Evolutionary conservation across 179 eudicot species (phyloP).

Genomic region (Spinacia oleracea): DNA sequence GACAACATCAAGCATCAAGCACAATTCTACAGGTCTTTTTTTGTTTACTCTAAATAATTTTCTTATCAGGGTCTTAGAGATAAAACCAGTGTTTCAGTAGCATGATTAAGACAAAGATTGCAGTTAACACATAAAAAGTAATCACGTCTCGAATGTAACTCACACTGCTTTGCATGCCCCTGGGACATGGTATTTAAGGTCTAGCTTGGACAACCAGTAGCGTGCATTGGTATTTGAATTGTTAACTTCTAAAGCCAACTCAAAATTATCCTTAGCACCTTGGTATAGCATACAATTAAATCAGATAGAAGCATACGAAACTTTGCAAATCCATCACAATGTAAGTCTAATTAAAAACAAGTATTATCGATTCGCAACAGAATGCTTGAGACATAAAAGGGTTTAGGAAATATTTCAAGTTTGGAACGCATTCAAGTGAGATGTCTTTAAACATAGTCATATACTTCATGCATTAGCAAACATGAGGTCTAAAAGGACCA

Average conservation of each 20-base stretch:
- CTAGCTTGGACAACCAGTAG: conserved; percentile 74
- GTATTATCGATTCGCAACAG: not conserved
- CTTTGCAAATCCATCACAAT: not conserved
- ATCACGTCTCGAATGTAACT: conserved; percentile 18
- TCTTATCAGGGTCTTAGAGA: no score
- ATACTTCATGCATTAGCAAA: not conserved
- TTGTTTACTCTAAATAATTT: no score
- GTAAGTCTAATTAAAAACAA: not conserved
- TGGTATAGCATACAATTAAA: conserved; percentile 22
- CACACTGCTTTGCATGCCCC: conserved; percentile 86
- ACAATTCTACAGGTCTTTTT: no score
- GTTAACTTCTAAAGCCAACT: conserved; percentile 88
- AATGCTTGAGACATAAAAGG: not conserved
- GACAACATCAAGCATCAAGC: no score
- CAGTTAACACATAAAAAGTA: not conserved
- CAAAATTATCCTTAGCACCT: conserved; percentile 94
- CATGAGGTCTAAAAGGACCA: not conserved
- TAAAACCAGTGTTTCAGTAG: not conserved
- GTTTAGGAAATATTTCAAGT: not conserved
- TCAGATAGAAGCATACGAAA: not conserved
- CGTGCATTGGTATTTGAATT: conserved; percentile 70
- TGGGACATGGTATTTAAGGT: conserved; percentile 80
- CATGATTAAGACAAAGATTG: not conserved
- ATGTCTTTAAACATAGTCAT: not conserved
- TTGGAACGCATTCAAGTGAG: not conserved